Base-by-base conservation (phyloP, 2,329 filamentous ascomycete species). In the Mycosphaerella arachidis region DNA sequence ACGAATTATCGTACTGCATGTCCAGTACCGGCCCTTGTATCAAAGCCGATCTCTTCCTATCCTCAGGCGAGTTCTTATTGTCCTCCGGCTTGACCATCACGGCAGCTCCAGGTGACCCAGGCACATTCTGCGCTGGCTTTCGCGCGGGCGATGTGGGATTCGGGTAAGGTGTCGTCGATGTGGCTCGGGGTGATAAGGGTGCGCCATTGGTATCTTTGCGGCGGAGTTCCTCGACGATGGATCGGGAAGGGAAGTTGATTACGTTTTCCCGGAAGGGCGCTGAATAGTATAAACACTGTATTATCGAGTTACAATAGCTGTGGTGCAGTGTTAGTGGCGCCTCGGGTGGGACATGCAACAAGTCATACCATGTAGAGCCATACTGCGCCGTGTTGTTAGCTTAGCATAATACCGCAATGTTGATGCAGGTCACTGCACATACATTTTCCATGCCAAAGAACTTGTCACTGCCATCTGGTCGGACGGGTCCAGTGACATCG, bases 401-500 rank as follows among this genome's bases (percentile, higher is more conserved):
- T 24, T 37, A 63, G 51, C 54, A 18, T 58, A 2, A n/a, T 60
- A 50, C 40, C 40, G 37, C 53, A 31, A 27, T 8, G 51, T 48
- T n/a, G 43, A 30, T n/a, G 46, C 16, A 12, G 46, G 24, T 46
- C n/a, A 8, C 20, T 31, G 65, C 55, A 81, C 90, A 78, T 82
- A 97, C 93, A 78, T 99, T 99, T 78, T 99, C 94, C 74, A 97
- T 88, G 16, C 94, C 94, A 78, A 95, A 97, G 79, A 96, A 99
- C 79, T 96, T 96, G 79, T 97, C 94, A 73, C 90, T 96, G 56
- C 94, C 94, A 76, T 97, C 92, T 67, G 84, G 81, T 70, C 91
- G 86, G 67, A 95, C 78, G 2, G 92, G 86, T 3, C 92, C 92
- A 60, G 90, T 86, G 74, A 92, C 89, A 75, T 91, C 88, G 68